Percentiles rank a stretch among this genome's conserved stretches.
These are phyloP conservation scores for Tarenaya hassleriana DNA, from an alignment of 345 rosid genomes.

Conservation along the genomic window DNA sequence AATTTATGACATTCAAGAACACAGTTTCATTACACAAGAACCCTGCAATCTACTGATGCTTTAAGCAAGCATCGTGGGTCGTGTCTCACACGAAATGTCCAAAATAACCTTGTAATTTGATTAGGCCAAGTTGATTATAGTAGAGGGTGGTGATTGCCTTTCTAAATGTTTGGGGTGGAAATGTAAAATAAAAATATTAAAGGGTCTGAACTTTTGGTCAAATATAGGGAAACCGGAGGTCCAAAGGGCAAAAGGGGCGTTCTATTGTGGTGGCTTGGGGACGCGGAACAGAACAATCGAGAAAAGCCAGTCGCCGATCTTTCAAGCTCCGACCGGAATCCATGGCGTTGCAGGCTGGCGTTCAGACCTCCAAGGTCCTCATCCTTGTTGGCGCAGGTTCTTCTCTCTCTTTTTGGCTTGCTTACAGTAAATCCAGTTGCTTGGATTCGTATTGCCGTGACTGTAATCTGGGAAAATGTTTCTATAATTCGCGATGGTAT, in stretches of 20 bases:
- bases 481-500: neutral
- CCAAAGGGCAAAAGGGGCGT: conserved; percentile 22
- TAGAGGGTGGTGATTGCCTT: too few species aligned
- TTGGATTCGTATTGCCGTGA: conserved; percentile 15
- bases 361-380: conserved; percentile 72
- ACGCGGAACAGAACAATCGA: conserved; percentile 25
- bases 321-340: conserved; percentile 17
- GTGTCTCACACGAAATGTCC: too few species aligned
- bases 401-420: conserved; percentile 1
- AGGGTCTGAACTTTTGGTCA: neutral
- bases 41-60: too few species aligned
- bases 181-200: neutral
- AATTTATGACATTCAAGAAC: too few species aligned
- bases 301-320: conserved; percentile 11
- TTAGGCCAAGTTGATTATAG: too few species aligned
- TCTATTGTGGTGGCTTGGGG: conserved; percentile 19
- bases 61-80: too few species aligned
- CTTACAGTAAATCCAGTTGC: neutral
- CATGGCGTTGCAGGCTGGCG: conserved; percentile 89
- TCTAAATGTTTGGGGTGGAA: neutral
- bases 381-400: conserved; percentile 82
- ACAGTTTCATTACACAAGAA: too few species aligned
- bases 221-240: conserved; percentile 14
- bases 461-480: neutral
- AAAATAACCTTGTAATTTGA: too few species aligned